phyloP scores from a whole-genome alignment of 78 protist genomes.

The Monosiga brevicollis region DNA sequence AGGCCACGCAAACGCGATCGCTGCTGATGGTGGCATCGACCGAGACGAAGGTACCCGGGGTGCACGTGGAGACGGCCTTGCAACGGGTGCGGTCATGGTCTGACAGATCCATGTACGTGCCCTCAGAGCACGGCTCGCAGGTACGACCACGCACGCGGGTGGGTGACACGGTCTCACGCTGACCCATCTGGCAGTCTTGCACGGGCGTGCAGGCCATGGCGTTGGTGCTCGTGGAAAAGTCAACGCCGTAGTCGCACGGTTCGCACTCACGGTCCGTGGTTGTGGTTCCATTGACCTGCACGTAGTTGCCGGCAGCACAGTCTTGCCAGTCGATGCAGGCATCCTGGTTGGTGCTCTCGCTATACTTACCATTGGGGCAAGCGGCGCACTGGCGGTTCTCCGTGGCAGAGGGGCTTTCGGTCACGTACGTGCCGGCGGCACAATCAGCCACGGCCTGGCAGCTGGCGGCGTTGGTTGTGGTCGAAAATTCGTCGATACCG shows the following conservation, averaged over 20 bases:
- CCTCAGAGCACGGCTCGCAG: background rate
- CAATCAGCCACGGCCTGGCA: too few relatives aligned
- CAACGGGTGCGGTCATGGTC: background rate
- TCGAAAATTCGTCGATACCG: too few relatives aligned
- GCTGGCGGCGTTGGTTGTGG: too few relatives aligned
- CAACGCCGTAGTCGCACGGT: background rate
- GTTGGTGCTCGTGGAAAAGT: background rate
- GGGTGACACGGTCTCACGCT: background rate
- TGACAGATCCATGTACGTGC: background rate
- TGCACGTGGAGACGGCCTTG: background rate
- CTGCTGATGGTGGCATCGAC: background rate
- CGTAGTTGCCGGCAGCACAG: background rate
- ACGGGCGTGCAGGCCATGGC: background rate
- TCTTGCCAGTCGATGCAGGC: background rate
- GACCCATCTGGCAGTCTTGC: background rate
- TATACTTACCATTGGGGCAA: background rate
- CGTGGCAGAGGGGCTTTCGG: background rate
- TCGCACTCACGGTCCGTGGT: background rate
- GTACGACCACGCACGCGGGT: background rate
- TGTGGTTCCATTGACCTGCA: background rate
- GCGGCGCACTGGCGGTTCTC: background rate
- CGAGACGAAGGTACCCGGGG: background rate
- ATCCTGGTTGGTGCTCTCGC: background rate
- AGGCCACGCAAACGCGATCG: background rate
- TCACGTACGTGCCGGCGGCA: too few relatives aligned